phyloP scores from a whole-genome alignment of 768 basidiomycete species.

The Kwoniella newhampshirensis region DNA sequence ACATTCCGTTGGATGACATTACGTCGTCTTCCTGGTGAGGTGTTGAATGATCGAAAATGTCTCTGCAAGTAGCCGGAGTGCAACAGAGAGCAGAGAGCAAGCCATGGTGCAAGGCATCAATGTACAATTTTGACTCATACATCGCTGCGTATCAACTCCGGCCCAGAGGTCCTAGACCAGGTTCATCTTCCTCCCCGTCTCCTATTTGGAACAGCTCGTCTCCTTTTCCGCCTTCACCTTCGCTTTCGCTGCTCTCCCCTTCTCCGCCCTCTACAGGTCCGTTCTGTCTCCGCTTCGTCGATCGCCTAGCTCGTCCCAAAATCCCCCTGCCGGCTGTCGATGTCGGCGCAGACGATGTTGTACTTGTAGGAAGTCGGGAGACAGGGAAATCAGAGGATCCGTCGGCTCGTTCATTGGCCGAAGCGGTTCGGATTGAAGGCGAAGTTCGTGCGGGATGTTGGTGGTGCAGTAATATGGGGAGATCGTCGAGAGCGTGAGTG shows the following conservation, averaged over 20 bases:
- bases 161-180: not conserved
- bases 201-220: slow-evolving; percentile 4
- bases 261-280: slow-evolving; percentile 6
- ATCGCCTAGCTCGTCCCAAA: not conserved
- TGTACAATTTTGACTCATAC: not conserved
- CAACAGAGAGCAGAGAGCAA: too few relatives aligned
- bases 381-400: not conserved
- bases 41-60: too few relatives aligned
- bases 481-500: slow-evolving; percentile 20
- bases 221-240: not conserved
- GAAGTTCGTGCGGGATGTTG: not conserved
- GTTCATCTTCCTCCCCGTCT: not conserved
- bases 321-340: too few relatives aligned
- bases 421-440: not conserved
- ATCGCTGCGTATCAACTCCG: not conserved
- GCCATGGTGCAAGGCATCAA: too few relatives aligned
- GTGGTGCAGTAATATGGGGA: slow-evolving; percentile 22
- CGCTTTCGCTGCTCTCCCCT: slow-evolving; percentile 2
- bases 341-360: not conserved
- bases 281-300: not conserved
- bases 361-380: not conserved
- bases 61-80: too few relatives aligned
- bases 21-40: not conserved
- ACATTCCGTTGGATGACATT: not conserved
- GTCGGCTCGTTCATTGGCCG: not conserved